Evolutionary conservation across 768 basidiomycete genomes (phyloP), one percentile per base, ranked within the genome.

Genomic region (Gautieria morchelliformis): DNA sequence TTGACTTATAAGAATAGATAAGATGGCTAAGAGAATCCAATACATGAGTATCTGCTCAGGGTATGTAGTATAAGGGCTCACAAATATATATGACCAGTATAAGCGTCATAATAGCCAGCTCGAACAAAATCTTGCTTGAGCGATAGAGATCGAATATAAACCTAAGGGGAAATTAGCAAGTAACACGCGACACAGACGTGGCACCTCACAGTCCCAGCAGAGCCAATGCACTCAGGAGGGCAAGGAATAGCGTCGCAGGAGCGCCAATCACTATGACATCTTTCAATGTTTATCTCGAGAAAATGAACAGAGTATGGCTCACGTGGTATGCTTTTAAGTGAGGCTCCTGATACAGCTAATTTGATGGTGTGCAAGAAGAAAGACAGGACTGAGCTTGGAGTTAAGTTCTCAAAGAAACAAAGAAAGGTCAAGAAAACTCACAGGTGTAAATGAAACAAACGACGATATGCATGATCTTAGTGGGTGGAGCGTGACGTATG

Each of bases 111-210:
- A 47, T 14, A 20, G 50, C 22, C n/a, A 57, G 24, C 37, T 57
- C 56, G 30, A 47, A 57, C 56, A 46, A 57, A n/a, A 57, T 57
- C 35, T 57, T 57, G 32, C 10, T 27, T 24, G 56, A 30, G 20
- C 56, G 56, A 35, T 30, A n/a, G n/a, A 20, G 11, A 40, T 57
- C 56, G 12, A 57, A 27, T 1, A n/a, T n/a, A 5, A 45, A 8
- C 11, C 53, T 55, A 33, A 55, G 19, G 9, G 35, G 2, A 53
- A 53, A 2, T 5, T 35, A 3, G 10, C 17, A 53, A 14, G 20
- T 2, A 33, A 22, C 3, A 10, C 19, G 14, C 19, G 32, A 17
- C 10, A 24, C 24, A 37, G 10, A 10, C 10, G 14, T 44, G n/a
- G 8, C 42, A n/a, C 42, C 48, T 49, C 24, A 49, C 48, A 49